Conservation (phyloP, 306 rosid species). For the Senna siamea region DNA sequence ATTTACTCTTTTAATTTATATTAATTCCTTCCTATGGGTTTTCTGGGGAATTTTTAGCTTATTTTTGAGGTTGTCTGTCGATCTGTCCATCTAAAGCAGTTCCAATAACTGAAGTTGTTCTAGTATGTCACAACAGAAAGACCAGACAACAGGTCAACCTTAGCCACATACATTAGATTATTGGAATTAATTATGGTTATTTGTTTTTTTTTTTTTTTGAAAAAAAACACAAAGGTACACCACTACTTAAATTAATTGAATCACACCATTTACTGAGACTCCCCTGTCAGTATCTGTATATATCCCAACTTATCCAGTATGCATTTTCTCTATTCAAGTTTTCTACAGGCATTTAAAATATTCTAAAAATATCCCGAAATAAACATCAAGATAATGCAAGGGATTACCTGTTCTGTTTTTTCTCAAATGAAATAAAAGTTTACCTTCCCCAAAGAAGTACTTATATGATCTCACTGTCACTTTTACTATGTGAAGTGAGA, state of each 20-base stretch:
- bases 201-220: too few species aligned
- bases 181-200: background rate
- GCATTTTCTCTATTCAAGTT: slow-evolving; percentile 3
- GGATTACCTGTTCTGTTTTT: background rate
- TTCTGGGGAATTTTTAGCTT: background rate
- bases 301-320: slow-evolving; percentile 4
- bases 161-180: background rate
- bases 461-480: background rate
- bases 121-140: background rate
- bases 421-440: background rate
- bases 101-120: background rate
- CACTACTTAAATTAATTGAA: background rate
- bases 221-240: background rate
- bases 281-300: background rate
- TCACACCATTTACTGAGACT: background rate
- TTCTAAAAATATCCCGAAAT: background rate
- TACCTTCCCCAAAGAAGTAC: background rate
- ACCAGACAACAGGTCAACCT: background rate
- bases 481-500: background rate
- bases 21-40: background rate
- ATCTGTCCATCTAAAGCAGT: background rate
- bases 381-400: background rate
- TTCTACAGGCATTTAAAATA: slow-evolving; percentile 3
- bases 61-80: background rate
- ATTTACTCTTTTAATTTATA: background rate